Percentiles rank a stretch among this genome's conserved stretches.
phyloP scores from a whole-genome alignment of 208 protist species.

The Leishmania braziliensis region DNA sequence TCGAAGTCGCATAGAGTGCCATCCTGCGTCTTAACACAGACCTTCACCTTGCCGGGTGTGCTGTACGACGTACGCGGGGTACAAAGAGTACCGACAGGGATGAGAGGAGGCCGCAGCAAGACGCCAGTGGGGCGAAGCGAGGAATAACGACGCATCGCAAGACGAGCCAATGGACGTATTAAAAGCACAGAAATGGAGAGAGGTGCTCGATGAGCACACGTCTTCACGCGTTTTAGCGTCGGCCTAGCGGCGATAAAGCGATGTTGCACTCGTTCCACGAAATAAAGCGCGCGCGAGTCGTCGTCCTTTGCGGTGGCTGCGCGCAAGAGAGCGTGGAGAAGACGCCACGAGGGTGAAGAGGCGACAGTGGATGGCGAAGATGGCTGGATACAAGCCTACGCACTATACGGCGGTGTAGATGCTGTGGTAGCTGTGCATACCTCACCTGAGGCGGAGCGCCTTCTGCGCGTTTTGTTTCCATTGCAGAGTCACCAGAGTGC shows the following conservation, averaged over 20 bases:
- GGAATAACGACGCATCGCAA: background rate
- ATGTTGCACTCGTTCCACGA: background rate
- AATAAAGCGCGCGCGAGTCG: background rate
- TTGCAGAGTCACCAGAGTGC: background rate
- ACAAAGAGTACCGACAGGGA: background rate
- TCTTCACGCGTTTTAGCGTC: background rate
- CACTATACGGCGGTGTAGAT: background rate
- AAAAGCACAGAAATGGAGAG: background rate
- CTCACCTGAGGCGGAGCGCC: background rate
- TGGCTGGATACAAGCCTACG: background rate
- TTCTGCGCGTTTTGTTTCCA: background rate
- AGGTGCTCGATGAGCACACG: background rate
- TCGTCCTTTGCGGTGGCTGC: background rate
- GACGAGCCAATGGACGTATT: background rate
- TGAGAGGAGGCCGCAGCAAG: background rate
- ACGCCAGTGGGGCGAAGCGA: background rate
- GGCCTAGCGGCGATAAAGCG: background rate
- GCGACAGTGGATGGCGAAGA: background rate
- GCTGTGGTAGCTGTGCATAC: background rate
- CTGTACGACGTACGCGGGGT: conserved; percentile 15
- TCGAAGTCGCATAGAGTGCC: conserved; percentile 40
- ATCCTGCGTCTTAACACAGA: conserved; percentile 38
- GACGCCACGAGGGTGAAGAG: background rate
- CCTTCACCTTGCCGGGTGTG: conserved; percentile 54
- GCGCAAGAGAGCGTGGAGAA: background rate